Base-by-base conservation (phyloP, 108 stramenopile genomes). In the Discostella pseudostelligera region DNA sequence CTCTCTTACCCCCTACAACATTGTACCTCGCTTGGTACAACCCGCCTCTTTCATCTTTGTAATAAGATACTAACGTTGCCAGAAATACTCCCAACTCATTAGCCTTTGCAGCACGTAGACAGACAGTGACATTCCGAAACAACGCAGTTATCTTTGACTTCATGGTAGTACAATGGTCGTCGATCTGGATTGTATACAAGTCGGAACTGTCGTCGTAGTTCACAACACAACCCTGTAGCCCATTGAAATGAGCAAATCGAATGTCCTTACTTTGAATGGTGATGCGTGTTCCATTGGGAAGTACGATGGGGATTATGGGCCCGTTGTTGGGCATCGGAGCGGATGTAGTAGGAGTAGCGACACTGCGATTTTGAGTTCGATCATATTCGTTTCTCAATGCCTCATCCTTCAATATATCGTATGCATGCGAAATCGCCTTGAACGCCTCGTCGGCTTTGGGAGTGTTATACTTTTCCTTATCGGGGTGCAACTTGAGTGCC, bases 401-500 rank as follows among this genome's bases (percentile, higher is more conserved):
- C 35, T 10, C 16, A 56, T 56, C 55, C 32, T 56, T 56, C 55
- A 56, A 56, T 3, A 56, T 26, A 37, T 56, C 32, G 19, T 56
- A 39, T 20, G 55, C 55, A 26, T 35, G 8, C 32, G 17, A 32
- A 5, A 56, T n/a, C 19, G 55, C 55, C 35, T 56, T 32, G n/a
- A 35, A 56, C 8, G 55, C 55, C 55, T 56, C 55, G 19, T 19
- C 55, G n/a, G 55, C 35, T 8, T 56, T 32, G 4, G 55, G 55
- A 9, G 37, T 56, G 29, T 19, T 20, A 26, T 56, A 56, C 55
- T n/a, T 32, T 13, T 56, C 32, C 37, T 56, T 56, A n/a, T 56
- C 55, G 5, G 55, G 55, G 32, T 56, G 55, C 9, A 56, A 35
- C 32, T 8, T 36, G 10, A 97, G 59, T 9, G 84, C 84, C 17